Conservation (phyloP, 805 yeast species). For the Yamadazyma olivae region DNA sequence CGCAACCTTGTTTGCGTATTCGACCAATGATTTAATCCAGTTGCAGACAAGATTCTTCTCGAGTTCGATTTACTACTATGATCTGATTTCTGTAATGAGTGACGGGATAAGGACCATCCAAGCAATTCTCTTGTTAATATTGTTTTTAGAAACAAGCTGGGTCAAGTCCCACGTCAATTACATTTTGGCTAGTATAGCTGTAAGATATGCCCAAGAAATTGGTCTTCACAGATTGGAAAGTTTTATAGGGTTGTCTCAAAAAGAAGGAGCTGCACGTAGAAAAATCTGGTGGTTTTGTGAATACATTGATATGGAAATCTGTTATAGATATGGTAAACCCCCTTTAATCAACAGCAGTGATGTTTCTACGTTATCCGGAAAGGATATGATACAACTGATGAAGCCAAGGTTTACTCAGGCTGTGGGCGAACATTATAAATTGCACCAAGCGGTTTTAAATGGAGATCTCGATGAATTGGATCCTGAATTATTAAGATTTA, state of each 20-base stretch:
- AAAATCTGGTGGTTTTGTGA: constrained; percentile 37
- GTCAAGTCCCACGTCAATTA: constrained; percentile 28
- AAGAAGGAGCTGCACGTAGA: constrained; percentile 22
- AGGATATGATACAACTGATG: constrained; percentile 12
- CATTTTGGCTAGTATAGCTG: constrained; percentile 29
- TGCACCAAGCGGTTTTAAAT: neutral
- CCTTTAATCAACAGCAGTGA: constrained; percentile 34
- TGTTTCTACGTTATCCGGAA: constrained; percentile 23
- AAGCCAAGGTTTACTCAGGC: neutral
- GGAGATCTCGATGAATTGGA: constrained; percentile 4
- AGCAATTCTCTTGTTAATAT: constrained; percentile 47
- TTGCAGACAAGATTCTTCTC: constrained; percentile 20
- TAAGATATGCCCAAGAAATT: constrained; percentile 38
- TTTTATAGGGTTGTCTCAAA: constrained; percentile 16
- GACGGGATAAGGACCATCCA: constrained; percentile 52
- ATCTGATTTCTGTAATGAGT: constrained; percentile 45
- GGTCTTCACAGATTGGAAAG: constrained; percentile 39
- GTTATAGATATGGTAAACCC: constrained; percentile 38
- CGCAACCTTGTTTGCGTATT: constrained; percentile 7
- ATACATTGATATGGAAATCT: constrained; percentile 34
- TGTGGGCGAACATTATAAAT: no score
- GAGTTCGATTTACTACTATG: constrained; percentile 49
- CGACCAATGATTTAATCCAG: constrained; percentile 14
- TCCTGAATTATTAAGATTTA: constrained; percentile 5
- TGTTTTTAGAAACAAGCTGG: constrained; percentile 32